Conservation (phyloP, 2,329 filamentous ascomycete species). For the Hypomyces rosellus region DNA sequence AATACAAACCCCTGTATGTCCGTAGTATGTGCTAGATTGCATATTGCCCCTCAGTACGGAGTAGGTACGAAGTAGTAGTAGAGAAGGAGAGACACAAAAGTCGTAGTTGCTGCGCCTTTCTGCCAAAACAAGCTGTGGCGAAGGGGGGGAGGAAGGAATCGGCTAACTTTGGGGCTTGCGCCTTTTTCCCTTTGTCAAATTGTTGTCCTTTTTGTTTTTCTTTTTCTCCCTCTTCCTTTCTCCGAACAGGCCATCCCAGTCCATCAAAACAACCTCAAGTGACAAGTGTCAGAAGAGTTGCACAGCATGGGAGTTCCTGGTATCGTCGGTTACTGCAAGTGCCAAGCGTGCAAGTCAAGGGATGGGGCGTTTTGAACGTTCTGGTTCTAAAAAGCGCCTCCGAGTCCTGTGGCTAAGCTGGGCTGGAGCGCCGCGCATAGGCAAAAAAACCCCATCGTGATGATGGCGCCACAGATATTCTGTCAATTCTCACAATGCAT, state of each 20-base stretch:
- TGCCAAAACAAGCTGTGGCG: slow-evolving; percentile 2
- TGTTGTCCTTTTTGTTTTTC: too few species aligned
- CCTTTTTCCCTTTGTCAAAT: neutral
- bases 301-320: too few species aligned
- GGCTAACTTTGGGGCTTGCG: neutral
- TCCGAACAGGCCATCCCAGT: neutral
- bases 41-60: neutral
- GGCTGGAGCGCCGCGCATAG: neutral
- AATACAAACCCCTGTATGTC: neutral
- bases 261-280: neutral
- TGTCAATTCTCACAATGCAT: too few species aligned
- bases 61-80: too few species aligned
- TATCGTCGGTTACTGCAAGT: too few species aligned
- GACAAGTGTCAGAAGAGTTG: neutral
- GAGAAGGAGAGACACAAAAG: too few species aligned
- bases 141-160: neutral
- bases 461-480: neutral
- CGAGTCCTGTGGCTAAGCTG: neutral
- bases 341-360: too few species aligned
- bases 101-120: too few species aligned
- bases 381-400: neutral
- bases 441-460: neutral
- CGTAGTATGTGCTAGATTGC: neutral
- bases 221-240: neutral
- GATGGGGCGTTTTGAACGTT: neutral